Base-by-base conservation (phyloP, 352 stramenopile genomes). In the Pythium aquatile region DNA sequence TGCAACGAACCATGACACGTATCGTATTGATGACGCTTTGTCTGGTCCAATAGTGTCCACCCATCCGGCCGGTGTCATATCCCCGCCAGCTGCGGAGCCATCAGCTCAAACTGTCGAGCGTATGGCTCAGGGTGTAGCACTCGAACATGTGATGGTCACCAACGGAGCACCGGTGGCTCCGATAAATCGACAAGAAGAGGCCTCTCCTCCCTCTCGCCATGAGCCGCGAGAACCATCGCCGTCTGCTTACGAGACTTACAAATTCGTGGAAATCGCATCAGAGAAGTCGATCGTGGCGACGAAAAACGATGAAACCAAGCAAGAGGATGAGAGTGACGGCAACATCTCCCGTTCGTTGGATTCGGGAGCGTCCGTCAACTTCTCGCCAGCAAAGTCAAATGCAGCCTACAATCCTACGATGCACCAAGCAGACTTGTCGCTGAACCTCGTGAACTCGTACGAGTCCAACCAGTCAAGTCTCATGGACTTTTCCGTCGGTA, bases 371-470 rank as follows among this genome's bases (percentile, higher is more conserved):
- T 46, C 28, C n/a, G 17, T 8, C 2, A 58, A 58, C 14, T 42
- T 57, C 6, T 64, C 58, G 13, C 30, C 47, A 35, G 46, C 58
- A 8, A 59, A 56, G 44, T 49, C 13, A 11, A 40, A 64, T 14
- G 17, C 20, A 9, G 47, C 33, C 0, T 11, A 30, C 5, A 35
- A 60, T 20, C 3, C 49, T 32, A 16, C 35, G 17, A 35, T 20
- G 37, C 32, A 20, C 17, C 28, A 35, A n/a, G 13, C 55, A 3
- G 69, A 76, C 59, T 46, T 76, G 52, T 59, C 61, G 14, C 39
- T 76, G 35, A 64, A 66, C 29, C 35, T 79, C 10, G 53, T 74
- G 6, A 63, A 69, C 16, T 79, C 72, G 13, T 70, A 63, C 37
- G 69, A 79, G 11, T 76, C 66, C 2, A 79, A 63, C 30, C 35